Base-by-base conservation (phyloP, 2,329 filamentous ascomycete species). In the Penicillium sp. region DNA sequence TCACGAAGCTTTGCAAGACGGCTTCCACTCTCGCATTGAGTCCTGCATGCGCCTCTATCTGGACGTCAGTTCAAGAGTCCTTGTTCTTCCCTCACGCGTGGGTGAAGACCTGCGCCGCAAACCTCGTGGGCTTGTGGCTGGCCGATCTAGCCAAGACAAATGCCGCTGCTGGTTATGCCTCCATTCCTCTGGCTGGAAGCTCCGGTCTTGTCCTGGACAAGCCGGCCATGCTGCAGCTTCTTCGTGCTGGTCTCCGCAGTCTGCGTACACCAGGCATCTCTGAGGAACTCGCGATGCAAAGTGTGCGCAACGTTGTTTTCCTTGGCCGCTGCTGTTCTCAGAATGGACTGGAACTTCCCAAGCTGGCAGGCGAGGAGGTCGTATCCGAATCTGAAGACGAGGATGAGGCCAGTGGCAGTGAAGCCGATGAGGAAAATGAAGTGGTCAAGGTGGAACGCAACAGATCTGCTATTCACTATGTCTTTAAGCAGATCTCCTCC, bases 291-390 rank as follows among this genome's bases (percentile, higher is more conserved):
- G 88, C 88, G 1, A 78, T 82, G 35, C 89, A 95, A 65, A 84
- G 84, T 11, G 82, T 88, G 3, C 87, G 89, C 57, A 89, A 95
- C 55, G 75, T 95, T 30, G 78, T 92, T 31, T 95, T 95, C 75
- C 76, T 99, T 0, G 88, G 84, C 35, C 82, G 78, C 52, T 84
- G 74, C 62, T 80, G 81, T 50, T 78, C 78, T 12, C 79, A 79
- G 29, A 88, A 84, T 55, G 74, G 76, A 11, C 61, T 62, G 61
- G 75, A 75, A 14, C 72, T 71, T 10, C 67, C 72, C 3, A 68
- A 71, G 2, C 71, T 67, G 3, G 72, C 70, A 1, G 54, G 66
- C 13, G 65, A 75, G 13, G 72, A 69, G 2, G 72, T 74, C 13
- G 56, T 64, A 18, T 60, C 64, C 7, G 67, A 66, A 12, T 60